phyloP scores from a whole-genome alignment of 2,329 filamentous ascomycete genomes.

The Diaporthe citrichinensis region DNA sequence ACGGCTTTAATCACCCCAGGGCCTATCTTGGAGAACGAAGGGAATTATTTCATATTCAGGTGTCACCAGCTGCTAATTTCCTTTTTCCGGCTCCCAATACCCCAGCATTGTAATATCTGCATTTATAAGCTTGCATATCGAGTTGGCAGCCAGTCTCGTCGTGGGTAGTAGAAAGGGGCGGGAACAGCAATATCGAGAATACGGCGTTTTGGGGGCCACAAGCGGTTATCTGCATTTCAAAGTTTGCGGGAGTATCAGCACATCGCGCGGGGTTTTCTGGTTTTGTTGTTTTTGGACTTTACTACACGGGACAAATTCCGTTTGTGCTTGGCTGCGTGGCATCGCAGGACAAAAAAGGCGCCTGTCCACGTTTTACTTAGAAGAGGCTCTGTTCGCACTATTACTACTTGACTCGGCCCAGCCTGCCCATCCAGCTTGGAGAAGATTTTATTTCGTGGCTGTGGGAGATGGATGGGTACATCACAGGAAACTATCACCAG shows the following conservation, averaged over 20 bases:
- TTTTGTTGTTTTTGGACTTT: conserved; percentile 12
- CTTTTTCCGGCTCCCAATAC: conserved; percentile 28
- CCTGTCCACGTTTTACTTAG: neutral
- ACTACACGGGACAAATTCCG: neutral
- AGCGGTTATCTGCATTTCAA: conserved; percentile 8
- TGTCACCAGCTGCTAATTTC: conserved; percentile 4
- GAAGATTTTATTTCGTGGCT: neutral
- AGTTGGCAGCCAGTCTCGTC: conserved; percentile 20
- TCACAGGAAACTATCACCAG: conserved; percentile 6
- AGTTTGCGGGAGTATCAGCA: conserved; percentile 2
- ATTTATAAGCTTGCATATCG: conserved; percentile 31
- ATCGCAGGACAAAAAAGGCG: conserved; percentile 27
- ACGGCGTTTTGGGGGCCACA: conserved; percentile 33
- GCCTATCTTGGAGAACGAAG: neutral
- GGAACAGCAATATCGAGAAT: conserved; percentile 40
- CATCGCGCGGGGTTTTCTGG: conserved; percentile 18
- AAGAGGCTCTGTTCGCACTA: conserved; percentile 24
- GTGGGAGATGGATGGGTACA: neutral
- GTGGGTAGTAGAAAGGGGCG: conserved; percentile 32
- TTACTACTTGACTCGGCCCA: neutral
- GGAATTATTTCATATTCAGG: neutral
- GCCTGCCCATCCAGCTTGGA: neutral
- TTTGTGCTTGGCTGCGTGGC: conserved; percentile 22
- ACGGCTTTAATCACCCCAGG: conserved; percentile 23
- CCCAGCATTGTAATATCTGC: conserved; percentile 36